These are phyloP conservation scores for Lasiosphaeria hispida DNA, from an alignment of 495 filamentous ascomycete genomes.

Conservation along the genomic window DNA sequence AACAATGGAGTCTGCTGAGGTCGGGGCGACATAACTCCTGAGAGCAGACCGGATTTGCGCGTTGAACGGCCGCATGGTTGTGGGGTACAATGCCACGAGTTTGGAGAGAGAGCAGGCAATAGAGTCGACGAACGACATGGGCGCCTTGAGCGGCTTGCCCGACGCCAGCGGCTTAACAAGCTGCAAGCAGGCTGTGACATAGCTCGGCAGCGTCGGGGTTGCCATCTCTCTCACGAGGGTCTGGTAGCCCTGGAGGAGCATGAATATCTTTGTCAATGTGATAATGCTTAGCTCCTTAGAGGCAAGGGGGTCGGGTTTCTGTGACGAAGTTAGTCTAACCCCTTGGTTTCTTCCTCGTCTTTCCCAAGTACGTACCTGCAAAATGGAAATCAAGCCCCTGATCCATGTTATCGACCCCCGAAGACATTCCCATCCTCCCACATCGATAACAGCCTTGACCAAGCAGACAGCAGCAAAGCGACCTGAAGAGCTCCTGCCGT, in stretches of 20 bases:
- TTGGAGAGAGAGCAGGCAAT: constrained; percentile 57
- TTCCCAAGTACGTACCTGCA: constrained; percentile 55
- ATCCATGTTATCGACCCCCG: constrained; percentile 70
- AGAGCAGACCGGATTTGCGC: constrained; percentile 62
- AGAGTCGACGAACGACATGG: constrained; percentile 53
- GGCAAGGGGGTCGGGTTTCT: constrained; percentile 73
- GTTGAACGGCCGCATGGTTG: constrained; percentile 71
- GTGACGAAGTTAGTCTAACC: constrained; percentile 14
- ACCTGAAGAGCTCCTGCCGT: constrained; percentile 66
- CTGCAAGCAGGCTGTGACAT: constrained; percentile 69
- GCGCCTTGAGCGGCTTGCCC: constrained; percentile 38
- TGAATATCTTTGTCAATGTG: constrained; percentile 76
- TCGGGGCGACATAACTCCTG: constrained; percentile 56
- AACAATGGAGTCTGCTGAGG: constrained; percentile 41
- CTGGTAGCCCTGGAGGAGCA: constrained; percentile 73
- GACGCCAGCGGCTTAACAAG: constrained; percentile 52
- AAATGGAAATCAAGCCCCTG: constrained; percentile 62
- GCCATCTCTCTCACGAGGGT: constrained; percentile 84
- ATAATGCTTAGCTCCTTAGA: constrained; percentile 72
- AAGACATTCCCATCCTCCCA: constrained; percentile 75
- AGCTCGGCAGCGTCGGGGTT: constrained; percentile 73
- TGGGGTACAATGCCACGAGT: constrained; percentile 73
- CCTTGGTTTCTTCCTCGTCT: background rate
- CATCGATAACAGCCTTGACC: constrained; percentile 76
- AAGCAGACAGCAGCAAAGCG: constrained; percentile 75